Base-by-base conservation (phyloP, 345 rosid genomes). In the Nephelium lappaceum region DNA sequence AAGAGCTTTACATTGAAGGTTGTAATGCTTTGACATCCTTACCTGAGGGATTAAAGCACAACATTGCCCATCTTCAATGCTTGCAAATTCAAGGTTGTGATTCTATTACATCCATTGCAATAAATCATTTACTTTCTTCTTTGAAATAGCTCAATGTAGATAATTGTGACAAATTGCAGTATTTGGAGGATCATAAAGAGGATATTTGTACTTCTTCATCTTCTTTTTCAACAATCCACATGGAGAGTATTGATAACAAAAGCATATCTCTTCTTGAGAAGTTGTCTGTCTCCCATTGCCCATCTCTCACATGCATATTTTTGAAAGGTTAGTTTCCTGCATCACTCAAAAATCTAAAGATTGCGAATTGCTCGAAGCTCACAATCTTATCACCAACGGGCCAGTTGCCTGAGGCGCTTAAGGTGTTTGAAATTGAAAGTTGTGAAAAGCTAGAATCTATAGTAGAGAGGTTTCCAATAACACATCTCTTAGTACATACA, bases 381-480 rank as follows among this genome's bases (percentile, higher is more conserved):
- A 77, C 63, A 27, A 21, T 19, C 36, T 18, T 62, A 8, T 38
- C 77, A 23, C 27, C 42, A 5, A 15, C 0, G 1, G 18, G 4
- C 38, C 31, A 12, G 14, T 31, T 31, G 12, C 47, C 42, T 5
- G 70, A 24, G 43, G 24, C 7, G n/a, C 70, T 75, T 47, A 61
- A 64, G 18, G 6, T 5, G 3, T 62, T 75, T 6, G 0, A 4
- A 1, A 73, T 73, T n/a, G 8, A 6, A 0, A 5, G 6, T 10
- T 74, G 77, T 19, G 19, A 42, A 18, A 74, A 63, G 61, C 25
- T 74, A 12, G 70, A 74, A 23, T 62, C 77, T 25, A 45, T 45
- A 45, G 72, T 15, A 23, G 38, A 45, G 55, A 69, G 8, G 38
- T 69, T 69, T 11, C 72, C 6, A 21, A 21, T 2, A 69, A 43